Evolutionary conservation across 495 filamentous ascomycete genomes (phyloP).

Genomic region (Sordaria brevicollis): DNA sequence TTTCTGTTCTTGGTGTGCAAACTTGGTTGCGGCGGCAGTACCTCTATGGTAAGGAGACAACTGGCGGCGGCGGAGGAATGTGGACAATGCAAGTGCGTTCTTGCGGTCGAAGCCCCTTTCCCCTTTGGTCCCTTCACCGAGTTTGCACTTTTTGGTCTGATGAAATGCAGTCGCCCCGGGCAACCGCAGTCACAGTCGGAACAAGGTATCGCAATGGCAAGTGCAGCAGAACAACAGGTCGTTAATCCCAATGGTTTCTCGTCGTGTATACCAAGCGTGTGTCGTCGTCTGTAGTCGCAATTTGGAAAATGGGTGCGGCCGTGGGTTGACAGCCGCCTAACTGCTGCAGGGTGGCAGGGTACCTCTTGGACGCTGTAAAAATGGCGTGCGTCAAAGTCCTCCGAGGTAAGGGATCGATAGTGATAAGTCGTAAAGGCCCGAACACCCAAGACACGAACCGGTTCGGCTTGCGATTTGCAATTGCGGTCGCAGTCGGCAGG

Average conservation of each 20-base stretch:
- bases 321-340: background rate
- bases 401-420: background rate
- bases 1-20: no score
- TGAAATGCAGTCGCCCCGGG: background rate
- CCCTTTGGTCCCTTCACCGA: background rate
- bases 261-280: background rate
- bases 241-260: background rate
- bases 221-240: background rate
- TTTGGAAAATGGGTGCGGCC: background rate
- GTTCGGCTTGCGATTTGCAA: background rate
- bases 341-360: background rate
- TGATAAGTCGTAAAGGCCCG: background rate
- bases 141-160: background rate
- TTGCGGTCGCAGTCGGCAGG: background rate
- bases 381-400: background rate
- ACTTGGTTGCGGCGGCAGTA: conserved; percentile 8
- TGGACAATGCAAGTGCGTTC: conserved; percentile 15
- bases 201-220: background rate
- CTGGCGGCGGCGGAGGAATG: conserved; percentile 15
- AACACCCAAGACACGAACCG: background rate
- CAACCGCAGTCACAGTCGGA: background rate
- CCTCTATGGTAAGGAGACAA: background rate
- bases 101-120: conserved; percentile 5
- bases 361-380: background rate
- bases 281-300: background rate